Base-by-base conservation (phyloP, 805 yeast genomes). In the Myxozyma mucilagina region DNA sequence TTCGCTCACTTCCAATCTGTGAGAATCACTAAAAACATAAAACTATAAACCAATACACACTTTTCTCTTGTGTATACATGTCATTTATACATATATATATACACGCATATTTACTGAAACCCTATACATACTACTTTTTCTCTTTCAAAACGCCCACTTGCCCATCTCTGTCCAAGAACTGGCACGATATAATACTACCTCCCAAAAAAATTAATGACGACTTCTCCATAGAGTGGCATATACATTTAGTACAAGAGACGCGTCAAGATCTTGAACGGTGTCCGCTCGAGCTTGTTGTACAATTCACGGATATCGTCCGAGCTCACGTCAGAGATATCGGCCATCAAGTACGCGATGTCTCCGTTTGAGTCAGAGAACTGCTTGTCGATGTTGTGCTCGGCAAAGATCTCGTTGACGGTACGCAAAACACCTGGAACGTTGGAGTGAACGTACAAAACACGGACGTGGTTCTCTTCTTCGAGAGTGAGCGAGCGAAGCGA, bases 371-470 rank as follows among this genome's bases (percentile, higher is more conserved):
- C 98, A n/a, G 97, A 88, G 79, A 86, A 94, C 80, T 94, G 99
- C 78, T 94, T 93, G 78, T 92, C 97, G 76, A 94, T 94, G 78
- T 94, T 94, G 82, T 94, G 92, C 75, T 86, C 86, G 60, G 96
- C 88, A 76, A 94, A 84, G 70, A 94, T 90, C 80, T 93, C 93
- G 82, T 94, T 94, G 72, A 94, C 99, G 45, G 97, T 90, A 76
- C 90, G 89, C 83, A 94, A 83, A 59, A 94, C 99, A 85, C 99
- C 99, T 34, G 99, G 99, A 70, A 94, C 97, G 78, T 94, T 94
- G 78, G 89, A 94, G 80, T 94, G 99, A 72, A 92, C 89, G 78
- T 94, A 94, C 71, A 94, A 81, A 45, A 94, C 97, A 80, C 99
- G 89, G 68, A 92, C 97, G 56, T 74, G 76, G 58, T 87, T 83